Evolutionary conservation across 2,329 filamentous ascomycete genomes (phyloP).

Genomic region (Botrytis fabae): DNA sequence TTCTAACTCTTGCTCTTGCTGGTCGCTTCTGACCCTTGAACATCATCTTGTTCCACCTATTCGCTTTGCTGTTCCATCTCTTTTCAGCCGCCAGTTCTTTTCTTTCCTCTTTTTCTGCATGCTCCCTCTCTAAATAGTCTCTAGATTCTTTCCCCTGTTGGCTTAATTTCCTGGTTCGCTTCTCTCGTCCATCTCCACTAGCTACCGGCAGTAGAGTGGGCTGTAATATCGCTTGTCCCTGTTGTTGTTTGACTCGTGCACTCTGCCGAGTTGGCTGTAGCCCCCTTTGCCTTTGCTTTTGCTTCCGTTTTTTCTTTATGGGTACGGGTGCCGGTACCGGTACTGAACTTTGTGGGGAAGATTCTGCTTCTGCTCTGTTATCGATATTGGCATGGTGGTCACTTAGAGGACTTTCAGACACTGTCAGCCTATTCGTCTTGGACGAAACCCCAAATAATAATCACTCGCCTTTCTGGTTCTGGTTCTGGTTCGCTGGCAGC

Average conservation of each 20-base stretch:
- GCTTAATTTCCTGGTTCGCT: neutral
- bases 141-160: neutral
- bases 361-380: neutral
- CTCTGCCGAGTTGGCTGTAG: neutral
- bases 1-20: no score
- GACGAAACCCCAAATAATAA: neutral
- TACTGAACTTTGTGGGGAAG: neutral
- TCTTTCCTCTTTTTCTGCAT: neutral
- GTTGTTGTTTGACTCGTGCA: neutral
- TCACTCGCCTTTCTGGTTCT: neutral
- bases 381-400: no score
- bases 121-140: neutral
- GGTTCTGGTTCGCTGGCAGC: no score
- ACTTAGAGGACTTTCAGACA: no score
- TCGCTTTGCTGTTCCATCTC: neutral
- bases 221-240: no score
- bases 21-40: neutral
- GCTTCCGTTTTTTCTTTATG: neutral
- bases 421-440: neutral
- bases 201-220: no score
- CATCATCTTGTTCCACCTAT: neutral
- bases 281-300: neutral
- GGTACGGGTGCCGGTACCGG: neutral
- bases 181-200: neutral
- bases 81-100: neutral